A percentile compares a stretch with the other conserved stretches of the same genome.
Conservation (phyloP, 305 asterid genomes). For the Fraxinus albicans region DNA sequence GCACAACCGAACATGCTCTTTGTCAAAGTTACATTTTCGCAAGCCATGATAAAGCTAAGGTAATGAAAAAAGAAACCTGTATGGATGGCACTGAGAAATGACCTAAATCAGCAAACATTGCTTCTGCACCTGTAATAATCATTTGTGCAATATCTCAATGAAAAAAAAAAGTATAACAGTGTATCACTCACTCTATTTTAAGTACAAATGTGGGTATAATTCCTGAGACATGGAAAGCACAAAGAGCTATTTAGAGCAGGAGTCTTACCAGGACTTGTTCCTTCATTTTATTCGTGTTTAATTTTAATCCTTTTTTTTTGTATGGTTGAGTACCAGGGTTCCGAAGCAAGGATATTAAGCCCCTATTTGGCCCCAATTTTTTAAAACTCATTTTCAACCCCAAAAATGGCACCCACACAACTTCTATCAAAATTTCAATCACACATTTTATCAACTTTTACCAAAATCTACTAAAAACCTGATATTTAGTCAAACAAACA, state of each 20-base stretch:
- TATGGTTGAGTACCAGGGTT: neutral
- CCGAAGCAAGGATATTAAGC: neutral
- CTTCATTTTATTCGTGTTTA: neutral
- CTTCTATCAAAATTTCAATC: neutral
- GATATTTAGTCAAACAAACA: neutral
- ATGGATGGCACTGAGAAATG: conserved; percentile 92
- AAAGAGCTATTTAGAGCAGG: neutral
- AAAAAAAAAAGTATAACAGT: neutral
- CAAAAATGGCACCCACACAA: neutral
- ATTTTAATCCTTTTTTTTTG: neutral
- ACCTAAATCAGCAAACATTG: conserved; percentile 99
- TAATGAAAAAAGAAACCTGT: conserved; percentile 52
- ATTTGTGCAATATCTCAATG: neutral
- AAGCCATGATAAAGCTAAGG: neutral
- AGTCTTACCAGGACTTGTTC: neutral
- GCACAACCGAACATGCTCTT: neutral
- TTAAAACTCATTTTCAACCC: neutral
- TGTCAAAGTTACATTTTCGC: neutral
- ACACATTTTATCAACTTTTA: neutral
- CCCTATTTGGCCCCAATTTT: neutral
- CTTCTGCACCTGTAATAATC: conserved; percentile 81
- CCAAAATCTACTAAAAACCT: neutral
- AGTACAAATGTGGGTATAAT: neutral
- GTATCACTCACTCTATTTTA: neutral
- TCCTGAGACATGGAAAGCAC: neutral